Evolutionary conservation across 306 rosid species (phyloP).

Genomic region (Trifolium dubium): DNA sequence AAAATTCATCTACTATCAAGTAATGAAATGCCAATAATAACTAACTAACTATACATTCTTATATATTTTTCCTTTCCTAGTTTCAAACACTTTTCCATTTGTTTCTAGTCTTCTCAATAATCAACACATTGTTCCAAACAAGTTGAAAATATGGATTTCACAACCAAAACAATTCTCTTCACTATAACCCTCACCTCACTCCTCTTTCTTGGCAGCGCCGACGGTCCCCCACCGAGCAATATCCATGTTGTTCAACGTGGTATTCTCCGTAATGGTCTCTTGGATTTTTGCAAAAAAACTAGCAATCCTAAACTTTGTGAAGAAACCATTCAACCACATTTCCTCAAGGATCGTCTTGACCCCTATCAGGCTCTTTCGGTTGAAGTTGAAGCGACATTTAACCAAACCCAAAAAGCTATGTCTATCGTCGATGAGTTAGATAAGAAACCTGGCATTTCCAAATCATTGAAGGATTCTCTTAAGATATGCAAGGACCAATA

Average conservation of each 20-base stretch:
- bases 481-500: constrained; percentile 29
- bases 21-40: not conserved
- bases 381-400: constrained; percentile 26
- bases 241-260: not conserved
- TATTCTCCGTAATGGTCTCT: not conserved
- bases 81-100: constrained; percentile 7
- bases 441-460: fast-evolving
- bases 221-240: not conserved
- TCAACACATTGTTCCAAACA: not conserved
- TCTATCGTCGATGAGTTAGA: not conserved
- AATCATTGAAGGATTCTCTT: not conserved
- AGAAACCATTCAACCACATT: constrained; percentile 26
- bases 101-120: constrained; percentile 36
- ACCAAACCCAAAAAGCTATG: not conserved
- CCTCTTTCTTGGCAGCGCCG: not conserved
- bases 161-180: not conserved
- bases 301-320: constrained; percentile 28
- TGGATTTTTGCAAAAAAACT: not conserved
- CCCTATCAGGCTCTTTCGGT: constrained; percentile 18
- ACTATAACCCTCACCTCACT: not conserved
- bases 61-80: not conserved
- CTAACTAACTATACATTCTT: not conserved
- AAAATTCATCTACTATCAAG: not conserved
- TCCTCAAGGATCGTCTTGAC: not conserved
- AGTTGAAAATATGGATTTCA: constrained; percentile 41